These are phyloP conservation scores for Cystofilobasidium ferigula DNA, from an alignment of 768 basidiomycete genomes.

Conservation along the genomic window DNA sequence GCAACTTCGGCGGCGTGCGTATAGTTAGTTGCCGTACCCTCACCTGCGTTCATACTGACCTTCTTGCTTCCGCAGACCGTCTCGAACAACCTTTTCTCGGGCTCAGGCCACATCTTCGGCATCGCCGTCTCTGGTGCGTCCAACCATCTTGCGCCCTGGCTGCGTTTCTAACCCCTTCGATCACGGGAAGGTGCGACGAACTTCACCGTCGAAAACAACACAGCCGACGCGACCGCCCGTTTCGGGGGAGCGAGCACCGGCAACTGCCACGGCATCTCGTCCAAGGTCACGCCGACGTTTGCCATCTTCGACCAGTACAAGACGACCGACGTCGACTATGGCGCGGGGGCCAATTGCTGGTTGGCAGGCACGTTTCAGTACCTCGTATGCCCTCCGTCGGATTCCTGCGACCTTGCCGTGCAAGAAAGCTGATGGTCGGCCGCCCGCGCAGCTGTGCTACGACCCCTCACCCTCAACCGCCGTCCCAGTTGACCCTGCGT, in stretches of 20 bases:
- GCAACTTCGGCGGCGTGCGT: constrained; percentile 4
- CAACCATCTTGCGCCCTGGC: no score
- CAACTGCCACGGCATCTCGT: constrained; percentile 11
- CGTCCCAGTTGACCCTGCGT: background rate
- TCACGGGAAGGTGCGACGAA: background rate
- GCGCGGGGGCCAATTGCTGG: constrained; percentile 5
- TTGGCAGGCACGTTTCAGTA: background rate
- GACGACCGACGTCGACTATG: background rate
- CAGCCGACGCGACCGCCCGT: background rate
- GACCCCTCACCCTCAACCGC: background rate
- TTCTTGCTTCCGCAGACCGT: background rate
- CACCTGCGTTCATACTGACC: background rate
- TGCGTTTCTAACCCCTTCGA: background rate
- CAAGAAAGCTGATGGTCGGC: background rate
- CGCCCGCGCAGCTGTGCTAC: constrained; percentile 3
- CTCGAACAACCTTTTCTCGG: constrained; percentile 1
- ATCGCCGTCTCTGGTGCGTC: constrained; percentile 9
- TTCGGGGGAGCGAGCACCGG: constrained; percentile 1
- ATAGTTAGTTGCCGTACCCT: background rate
- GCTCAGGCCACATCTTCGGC: constrained; percentile 6
- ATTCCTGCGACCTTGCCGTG: background rate
- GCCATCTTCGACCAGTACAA: constrained; percentile 7
- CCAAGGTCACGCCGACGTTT: constrained; percentile 1
- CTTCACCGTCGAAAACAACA: background rate
- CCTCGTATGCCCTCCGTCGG: background rate